Percentiles rank a stretch among this genome's conserved stretches.
phyloP scores from a whole-genome alignment of 1,284 basidiomycete species.

The Cryptococcus maquisensis region DNA sequence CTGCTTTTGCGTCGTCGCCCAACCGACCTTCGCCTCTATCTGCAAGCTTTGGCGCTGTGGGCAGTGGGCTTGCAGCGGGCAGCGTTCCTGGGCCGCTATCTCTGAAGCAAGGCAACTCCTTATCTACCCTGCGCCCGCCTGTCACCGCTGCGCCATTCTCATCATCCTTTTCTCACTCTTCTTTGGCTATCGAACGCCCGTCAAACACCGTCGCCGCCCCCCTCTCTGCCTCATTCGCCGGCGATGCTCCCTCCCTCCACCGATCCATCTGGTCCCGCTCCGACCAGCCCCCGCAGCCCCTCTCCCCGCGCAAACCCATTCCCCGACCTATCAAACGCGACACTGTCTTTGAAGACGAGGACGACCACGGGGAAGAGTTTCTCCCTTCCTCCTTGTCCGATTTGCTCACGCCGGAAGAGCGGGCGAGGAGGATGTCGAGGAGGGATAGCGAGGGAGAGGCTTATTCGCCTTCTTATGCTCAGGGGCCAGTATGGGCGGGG shows the following conservation, averaged over 20 bases:
- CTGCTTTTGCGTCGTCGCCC: conserved; percentile 38
- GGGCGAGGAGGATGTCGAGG: conserved; percentile 68
- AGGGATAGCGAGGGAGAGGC: conserved; percentile 40
- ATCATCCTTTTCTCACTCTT: conserved; percentile 39
- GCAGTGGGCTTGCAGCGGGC: conserved; percentile 28
- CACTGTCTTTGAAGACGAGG: conserved; percentile 31
- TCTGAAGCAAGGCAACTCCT: conserved; percentile 26
- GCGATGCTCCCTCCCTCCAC: conserved; percentile 19
- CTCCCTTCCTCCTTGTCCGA: conserved; percentile 81
- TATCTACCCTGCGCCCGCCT: conserved; percentile 38
- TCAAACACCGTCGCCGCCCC: conserved; percentile 17
- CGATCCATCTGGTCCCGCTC: conserved; percentile 43
- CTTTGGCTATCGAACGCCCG: conserved; percentile 14
- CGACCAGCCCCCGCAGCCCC: conserved; percentile 34
- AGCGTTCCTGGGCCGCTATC: conserved; percentile 36
- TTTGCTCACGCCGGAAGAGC: conserved; percentile 77
- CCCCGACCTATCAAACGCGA: conserved; percentile 11
- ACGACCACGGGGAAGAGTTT: conserved; percentile 77
- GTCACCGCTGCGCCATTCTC: conserved; percentile 30
- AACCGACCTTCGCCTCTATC: conserved; percentile 41
- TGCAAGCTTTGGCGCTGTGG: conserved; percentile 32
- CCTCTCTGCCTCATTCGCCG: conserved; percentile 42
- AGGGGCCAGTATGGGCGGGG: conserved; percentile 9
- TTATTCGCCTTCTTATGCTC: conserved; percentile 23
- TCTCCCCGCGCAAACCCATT: conserved; percentile 36